Evolutionary conservation across 106 monocot genomes (phyloP).

Genomic region (Alisma plantagoaquatica): DNA sequence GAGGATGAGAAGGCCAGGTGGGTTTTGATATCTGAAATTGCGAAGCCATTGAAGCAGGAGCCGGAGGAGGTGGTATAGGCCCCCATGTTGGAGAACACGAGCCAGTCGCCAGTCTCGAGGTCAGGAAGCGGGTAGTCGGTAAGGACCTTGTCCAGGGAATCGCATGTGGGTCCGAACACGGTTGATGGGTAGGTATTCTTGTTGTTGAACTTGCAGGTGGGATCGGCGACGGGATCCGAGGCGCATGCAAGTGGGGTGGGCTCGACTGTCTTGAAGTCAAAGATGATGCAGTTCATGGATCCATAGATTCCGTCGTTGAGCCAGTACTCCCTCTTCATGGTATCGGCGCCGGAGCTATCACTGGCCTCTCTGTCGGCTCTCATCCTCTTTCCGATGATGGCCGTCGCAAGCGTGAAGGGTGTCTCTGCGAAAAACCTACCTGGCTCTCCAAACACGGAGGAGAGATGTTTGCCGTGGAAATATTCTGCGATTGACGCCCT

Average conservation of each 20-base stretch:
- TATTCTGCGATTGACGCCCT: too few species aligned
- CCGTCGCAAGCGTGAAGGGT: constrained; percentile 11
- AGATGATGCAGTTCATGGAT: constrained; percentile 3
- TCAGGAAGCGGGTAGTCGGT: constrained; percentile 16
- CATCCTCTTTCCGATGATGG: constrained; percentile 18
- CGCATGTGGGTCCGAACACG: constrained; percentile 23
- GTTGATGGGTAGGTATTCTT: constrained; percentile 9
- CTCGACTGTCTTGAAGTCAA: neutral
- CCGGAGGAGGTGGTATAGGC: constrained; percentile 10
- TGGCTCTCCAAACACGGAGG: too few species aligned
- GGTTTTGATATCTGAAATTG: neutral
- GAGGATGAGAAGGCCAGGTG: constrained; percentile 9
- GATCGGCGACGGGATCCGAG: neutral
- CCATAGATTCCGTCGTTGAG: constrained; percentile 19
- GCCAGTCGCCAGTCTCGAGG: constrained; percentile 15
- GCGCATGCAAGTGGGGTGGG: neutral
- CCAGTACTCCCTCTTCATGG: constrained; percentile 19
- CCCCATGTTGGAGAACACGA: constrained; percentile 19
- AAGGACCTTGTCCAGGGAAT: too few species aligned
- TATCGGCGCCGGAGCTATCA: too few species aligned
- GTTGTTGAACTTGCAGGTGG: neutral
- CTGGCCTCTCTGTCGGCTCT: too few species aligned
- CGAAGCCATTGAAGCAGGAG: constrained; percentile 19
- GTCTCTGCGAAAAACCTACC: constrained; percentile 22
- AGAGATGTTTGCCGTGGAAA: too few species aligned